Evolutionary conservation across 208 protist genomes (phyloP), one percentile per base, ranked within the genome.

Genomic region (Acanthamoeba rhysodes): DNA sequence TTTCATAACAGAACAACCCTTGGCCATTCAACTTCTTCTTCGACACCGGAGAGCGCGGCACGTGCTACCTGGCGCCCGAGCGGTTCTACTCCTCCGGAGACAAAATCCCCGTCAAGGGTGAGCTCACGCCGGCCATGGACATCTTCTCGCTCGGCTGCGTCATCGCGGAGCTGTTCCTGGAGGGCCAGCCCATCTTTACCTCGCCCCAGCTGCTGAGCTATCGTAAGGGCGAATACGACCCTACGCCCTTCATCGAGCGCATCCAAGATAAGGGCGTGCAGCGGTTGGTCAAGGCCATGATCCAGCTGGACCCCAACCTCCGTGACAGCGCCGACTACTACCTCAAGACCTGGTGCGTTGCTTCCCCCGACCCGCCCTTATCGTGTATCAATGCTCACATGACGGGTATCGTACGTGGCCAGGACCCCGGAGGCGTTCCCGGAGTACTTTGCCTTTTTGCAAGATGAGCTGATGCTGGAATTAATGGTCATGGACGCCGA

Each of bases 21-120:
- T 95, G 94, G 22, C 95, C 97, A 45, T 98, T 97, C 92, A 95
- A 93, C 1, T 98, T 96, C 68, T 98, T 97, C 85, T 98, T 98
- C 82, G 96, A 98, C 90, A 97, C 94, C 2, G 94, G 74, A 4
- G 97, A 96, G 27, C 57, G 95, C 8, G 74, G 97, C 66, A 96
- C 95, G 6, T 98, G 97, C 95, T 97, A 97, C 85, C 72, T 98
- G 4, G 97, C 97, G 3, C 97, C 97, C 9, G 97, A 98, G 78
- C 62, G 97, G 41, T 98, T 98, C 88, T 95, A 96, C 45, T n/a
- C 76, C 10, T 66, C 27, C 9, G 14, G 14, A n/a, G 88, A 88
- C 37, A 37, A 80, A 64, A 18, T 45, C 64, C 27, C 78, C 91
- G 8, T 45, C 32, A 91, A 95, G 85, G 24, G 87, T 3, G 95